These are phyloP conservation scores for Didymella exigua DNA, from an alignment of 2,329 filamentous ascomycete species.

Conservation along the genomic window DNA sequence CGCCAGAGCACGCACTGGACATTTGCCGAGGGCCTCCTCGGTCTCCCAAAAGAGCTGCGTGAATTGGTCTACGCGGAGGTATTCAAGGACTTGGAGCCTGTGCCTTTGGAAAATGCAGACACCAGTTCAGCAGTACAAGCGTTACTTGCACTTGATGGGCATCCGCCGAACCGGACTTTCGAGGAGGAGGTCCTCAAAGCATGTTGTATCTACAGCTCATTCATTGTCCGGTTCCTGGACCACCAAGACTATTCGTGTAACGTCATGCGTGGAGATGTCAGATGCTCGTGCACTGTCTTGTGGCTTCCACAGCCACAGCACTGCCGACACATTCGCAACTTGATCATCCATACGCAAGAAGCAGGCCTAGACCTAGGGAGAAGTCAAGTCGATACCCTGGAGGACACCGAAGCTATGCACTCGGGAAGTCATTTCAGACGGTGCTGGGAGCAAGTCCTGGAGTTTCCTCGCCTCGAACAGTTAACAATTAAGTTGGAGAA, in stretches of 20 bases:
- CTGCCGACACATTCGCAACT: constrained; percentile 17
- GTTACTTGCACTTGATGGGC: not conserved
- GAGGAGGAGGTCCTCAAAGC: constrained; percentile 20
- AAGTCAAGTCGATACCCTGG: not conserved
- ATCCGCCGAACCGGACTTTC: not conserved
- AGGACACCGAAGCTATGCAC: not conserved
- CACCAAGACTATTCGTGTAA: not conserved
- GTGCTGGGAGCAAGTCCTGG: constrained; percentile 17
- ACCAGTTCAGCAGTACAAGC: not conserved
- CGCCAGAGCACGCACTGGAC: not conserved
- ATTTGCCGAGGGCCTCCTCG: not conserved
- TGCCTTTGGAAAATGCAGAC: not conserved
- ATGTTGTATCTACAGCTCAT: constrained; percentile 18
- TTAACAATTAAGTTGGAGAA: constrained; percentile 22
- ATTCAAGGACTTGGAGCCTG: not conserved
- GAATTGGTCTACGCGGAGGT: constrained; percentile 25
- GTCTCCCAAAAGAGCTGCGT: constrained; percentile 27
- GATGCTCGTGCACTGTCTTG: not conserved
- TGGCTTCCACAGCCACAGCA: not conserved
- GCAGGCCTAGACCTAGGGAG: not conserved
- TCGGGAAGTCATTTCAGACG: not conserved
- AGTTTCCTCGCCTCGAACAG: constrained; percentile 14
- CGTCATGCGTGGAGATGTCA: not conserved
- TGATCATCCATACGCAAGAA: constrained; percentile 16
- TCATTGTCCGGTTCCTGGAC: constrained; percentile 2